Percentiles rank a stretch among this genome's conserved stretches.
Conservation (phyloP, 345 rosid species). For the Citrus sp. region DNA sequence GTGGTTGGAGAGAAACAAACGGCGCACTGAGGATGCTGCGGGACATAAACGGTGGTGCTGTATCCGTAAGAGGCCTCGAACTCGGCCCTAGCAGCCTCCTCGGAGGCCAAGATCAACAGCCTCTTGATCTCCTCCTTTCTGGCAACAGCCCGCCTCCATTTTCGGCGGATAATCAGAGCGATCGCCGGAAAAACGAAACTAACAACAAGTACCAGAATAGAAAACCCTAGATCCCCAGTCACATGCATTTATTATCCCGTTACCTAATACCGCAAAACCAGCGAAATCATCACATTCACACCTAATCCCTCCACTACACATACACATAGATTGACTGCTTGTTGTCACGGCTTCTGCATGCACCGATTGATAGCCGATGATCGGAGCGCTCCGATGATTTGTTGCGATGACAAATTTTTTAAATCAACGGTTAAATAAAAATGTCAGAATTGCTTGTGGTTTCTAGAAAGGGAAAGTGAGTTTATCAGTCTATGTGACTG, state of each 20-base stretch:
- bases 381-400: conserved; percentile 6
- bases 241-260: conserved; percentile 86
- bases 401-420: neutral
- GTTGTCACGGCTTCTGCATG: conserved; percentile 25
- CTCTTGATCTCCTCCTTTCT: conserved; percentile 74
- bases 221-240: conserved; percentile 82
- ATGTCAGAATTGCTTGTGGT: conserved; percentile 5
- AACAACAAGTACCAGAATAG: conserved; percentile 61
- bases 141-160: conserved; percentile 61
- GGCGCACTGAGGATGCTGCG: conserved; percentile 52
- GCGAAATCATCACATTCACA: conserved; percentile 28
- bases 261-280: conserved; percentile 37
- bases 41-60: conserved; percentile 32
- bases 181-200: conserved; percentile 44
- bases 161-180: conserved; percentile 46
- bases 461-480: neutral
- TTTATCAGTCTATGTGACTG: neutral
- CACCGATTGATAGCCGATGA: conserved; percentile 13
- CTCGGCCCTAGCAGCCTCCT: conserved; percentile 88
- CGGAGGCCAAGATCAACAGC: conserved; percentile 71
- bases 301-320: conserved; percentile 30
- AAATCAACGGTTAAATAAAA: conserved; percentile 7
- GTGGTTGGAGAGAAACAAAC: conserved; percentile 77
- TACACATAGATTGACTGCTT: conserved; percentile 39
- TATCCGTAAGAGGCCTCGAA: conserved; percentile 54